Base-by-base conservation (phyloP, 2,329 filamentous ascomycete species). In the Colletotrichum sp. region DNA sequence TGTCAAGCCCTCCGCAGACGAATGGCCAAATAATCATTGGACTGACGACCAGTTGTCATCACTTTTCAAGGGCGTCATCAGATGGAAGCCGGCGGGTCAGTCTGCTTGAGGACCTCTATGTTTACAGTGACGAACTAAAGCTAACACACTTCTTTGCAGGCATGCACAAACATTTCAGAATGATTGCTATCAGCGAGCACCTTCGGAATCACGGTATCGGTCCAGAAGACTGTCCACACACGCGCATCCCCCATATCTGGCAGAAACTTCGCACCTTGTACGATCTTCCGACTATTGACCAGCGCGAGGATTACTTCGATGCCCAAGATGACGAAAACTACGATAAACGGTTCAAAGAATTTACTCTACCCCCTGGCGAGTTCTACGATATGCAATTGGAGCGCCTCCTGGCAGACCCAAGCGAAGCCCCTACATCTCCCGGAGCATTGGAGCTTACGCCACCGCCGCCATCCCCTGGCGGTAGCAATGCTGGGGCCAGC, bases 11-110 rank as follows among this genome's bases (percentile, higher is more conserved):
- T 79, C 84, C 65, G 76, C 83, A 76, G 78, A 86, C 32, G 84
- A 86, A 59, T 77, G 80, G 84, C 79, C 84, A 85, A 91, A 92
- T 72, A 95, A 96, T 78, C 91, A 93, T 30, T 99, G 97, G 97
- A 98, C 96, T 6, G 96, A 98, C 81, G 96, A 98, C 82, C 97
- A 99, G 84, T 94, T 98, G 79, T 96, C 95, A 2, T 96, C 95
- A 55, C 89, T 99, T 1, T 95, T 98, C 86, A 98, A 98, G 83
- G 95, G 93, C 68, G 94, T 99, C 79, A 96, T 99, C 78, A 91
- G 93, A 82, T 98, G 95, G 94, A 99, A 99, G 83, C 97, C 97
- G n/a, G 96, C 96, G 55, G 96, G 96, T 95, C 83, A 79, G 83
- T 77, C 26, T 26, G 15, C 12, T 48, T n/a, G 67, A 18, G 22